phyloP scores from a whole-genome alignment of 2,329 filamentous ascomycete species.

The Curvularia eragrostidis region DNA sequence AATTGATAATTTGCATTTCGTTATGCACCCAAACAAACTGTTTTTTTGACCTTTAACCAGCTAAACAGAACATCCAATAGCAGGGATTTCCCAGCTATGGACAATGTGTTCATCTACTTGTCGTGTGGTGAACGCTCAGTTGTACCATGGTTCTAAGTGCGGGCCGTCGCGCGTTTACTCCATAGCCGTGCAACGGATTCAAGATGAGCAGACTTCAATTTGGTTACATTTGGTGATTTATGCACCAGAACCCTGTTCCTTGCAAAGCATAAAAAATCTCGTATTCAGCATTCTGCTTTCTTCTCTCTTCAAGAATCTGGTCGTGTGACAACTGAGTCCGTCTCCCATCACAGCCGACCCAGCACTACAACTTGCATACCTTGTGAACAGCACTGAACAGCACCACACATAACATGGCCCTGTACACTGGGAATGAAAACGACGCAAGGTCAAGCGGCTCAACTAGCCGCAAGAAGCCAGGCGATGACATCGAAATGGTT shows the following conservation, averaged over 20 bases:
- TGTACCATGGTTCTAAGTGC: constrained; percentile 16
- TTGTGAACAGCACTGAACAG: neutral
- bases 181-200: constrained; percentile 1
- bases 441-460: constrained; percentile 11
- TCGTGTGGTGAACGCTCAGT: neutral
- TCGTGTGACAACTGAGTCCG: neutral
- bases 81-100: too few species aligned
- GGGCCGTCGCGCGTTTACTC: constrained; percentile 12
- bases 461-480: constrained; percentile 4
- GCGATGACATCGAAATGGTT: constrained; percentile 12
- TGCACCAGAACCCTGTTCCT: neutral
- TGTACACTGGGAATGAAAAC: constrained; percentile 9
- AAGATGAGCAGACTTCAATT: neutral
- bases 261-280: neutral
- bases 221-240: neutral
- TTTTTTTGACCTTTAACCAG: too few species aligned
- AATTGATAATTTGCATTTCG: too few species aligned
- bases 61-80: too few species aligned
- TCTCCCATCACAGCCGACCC: neutral
- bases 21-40: neutral
- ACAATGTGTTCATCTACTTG: neutral
- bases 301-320: neutral
- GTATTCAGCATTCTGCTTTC: neutral
- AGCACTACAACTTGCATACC: neutral
- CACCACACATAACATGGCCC: constrained; percentile 11